Base-by-base conservation (phyloP, 2,329 filamentous ascomycete genomes). In the Rhexocercosporidium sp. region DNA sequence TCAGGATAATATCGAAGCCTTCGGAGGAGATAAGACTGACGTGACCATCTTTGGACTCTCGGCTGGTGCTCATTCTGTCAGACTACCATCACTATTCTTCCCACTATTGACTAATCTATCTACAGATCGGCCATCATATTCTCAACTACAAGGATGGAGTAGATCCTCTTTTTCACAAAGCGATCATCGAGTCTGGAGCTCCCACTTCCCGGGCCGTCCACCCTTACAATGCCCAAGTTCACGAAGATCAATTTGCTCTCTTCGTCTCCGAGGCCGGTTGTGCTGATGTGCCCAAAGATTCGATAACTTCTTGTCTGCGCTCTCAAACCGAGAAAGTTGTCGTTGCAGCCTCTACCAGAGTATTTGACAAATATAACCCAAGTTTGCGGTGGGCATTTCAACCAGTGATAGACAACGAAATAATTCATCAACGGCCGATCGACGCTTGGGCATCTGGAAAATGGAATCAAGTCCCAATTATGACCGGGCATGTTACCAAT, bases 401-500 rank as follows among this genome's bases (percentile, higher is more conserved):
- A 71, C 90, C 90, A 8, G 86, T 89, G 44, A 85, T 92, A 66
- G 89, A 91, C 73, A 82, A 83, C 1, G 82, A 84, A 8, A 75
- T 88, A 14, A 86, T 92, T 63, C 82, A 83, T 2, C 81, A 83
- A 44, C 79, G 84, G 20, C 89, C 90, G 4, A 81, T 89, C 14
- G 81, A 82, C 22, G 82, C 83, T 12, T 90, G 87, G 88, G 75
- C 79, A 9, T 79, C 82, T 1, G 80, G 82, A 0, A 76, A 80
- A 22, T 85, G 83, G 77, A 81, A 89, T 71, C 81, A 82, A 70
- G 81, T 89, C 9, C 86, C 88, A 7, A 83, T 92, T 54, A 79
- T 92, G 66, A 91, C 89, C 0, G 90, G 90, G 3, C 92, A 88
- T 80, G 88, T 87, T 75, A 85, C 86, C 29, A 88, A 92, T 73